Conservation (phyloP, 441 rosid species). For the Populus trichocarpa region DNA sequence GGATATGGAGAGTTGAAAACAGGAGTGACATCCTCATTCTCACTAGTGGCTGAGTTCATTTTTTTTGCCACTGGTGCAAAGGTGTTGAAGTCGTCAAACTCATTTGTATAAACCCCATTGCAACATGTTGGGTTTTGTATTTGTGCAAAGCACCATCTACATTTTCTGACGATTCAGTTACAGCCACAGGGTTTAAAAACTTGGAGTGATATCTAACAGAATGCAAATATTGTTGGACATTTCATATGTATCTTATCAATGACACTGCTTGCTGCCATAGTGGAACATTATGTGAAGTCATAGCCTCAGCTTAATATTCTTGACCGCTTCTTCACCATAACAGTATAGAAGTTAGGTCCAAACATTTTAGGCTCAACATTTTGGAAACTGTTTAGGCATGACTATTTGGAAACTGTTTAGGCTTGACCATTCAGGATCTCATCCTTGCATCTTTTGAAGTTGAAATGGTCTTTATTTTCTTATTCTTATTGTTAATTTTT, state of each 20-base stretch:
- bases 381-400: neutral
- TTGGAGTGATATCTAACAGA: neutral
- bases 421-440: neutral
- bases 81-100: neutral
- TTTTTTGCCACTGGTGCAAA: neutral
- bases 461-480: neutral
- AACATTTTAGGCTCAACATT: neutral
- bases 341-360: neutral
- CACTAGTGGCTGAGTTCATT: neutral
- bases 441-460: neutral
- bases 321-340: neutral
- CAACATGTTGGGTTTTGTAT: neutral
- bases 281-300: neutral
- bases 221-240: neutral
- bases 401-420: neutral
- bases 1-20: neutral
- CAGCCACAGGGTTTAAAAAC: neutral
- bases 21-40: neutral
- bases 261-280: neutral
- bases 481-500: neutral
- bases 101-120: neutral
- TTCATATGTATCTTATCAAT: neutral
- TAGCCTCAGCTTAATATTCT: neutral
- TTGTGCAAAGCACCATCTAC: neutral
- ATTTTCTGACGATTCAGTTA: neutral